A percentile compares a stretch with the other conserved stretches of the same genome.
Evolutionary conservation across 2,329 filamentous ascomycete genomes (phyloP).

Genomic region (Pseudogymnoascus sp.): DNA sequence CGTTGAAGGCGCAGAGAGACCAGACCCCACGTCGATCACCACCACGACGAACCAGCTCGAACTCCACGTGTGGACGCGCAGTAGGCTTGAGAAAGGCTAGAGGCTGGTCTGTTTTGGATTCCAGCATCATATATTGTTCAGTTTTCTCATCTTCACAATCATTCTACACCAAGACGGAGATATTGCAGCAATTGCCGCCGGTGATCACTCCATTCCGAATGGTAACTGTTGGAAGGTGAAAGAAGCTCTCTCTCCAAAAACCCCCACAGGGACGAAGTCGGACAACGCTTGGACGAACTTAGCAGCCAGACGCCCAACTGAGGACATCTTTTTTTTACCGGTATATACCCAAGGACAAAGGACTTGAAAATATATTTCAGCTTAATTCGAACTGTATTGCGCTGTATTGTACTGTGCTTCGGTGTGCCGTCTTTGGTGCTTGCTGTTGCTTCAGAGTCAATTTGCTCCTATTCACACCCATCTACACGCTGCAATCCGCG

Average conservation of each 20-base stretch:
- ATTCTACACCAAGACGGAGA: not conserved
- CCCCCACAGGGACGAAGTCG: slow-evolving; percentile 2
- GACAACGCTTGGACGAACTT: not conserved
- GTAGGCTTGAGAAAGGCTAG: not conserved
- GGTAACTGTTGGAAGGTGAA: slow-evolving; percentile 8
- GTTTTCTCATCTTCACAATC: not conserved
- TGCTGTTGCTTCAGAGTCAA: not conserved
- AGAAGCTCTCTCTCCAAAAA: slow-evolving; percentile 4
- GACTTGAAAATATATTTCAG: not conserved
- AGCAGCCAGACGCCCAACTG: not conserved
- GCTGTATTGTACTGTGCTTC: not conserved
- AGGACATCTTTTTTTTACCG: not conserved
- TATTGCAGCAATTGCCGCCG: not conserved
- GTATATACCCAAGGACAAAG: not conserved
- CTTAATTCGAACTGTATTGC: not conserved
- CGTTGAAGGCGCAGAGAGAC: not conserved
- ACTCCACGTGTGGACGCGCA: not conserved
- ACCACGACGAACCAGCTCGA: not conserved
- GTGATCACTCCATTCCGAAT: not conserved
- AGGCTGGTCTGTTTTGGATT: not conserved
- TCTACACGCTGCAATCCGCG: not conserved
- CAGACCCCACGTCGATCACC: slow-evolving; percentile 3
- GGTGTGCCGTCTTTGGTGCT: not conserved
- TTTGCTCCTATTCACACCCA: slow-evolving; percentile 2
- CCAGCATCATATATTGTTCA: not conserved